Base-by-base conservation (phyloP, 768 basidiomycete genomes). In the Rhizopogon vulgaris region DNA sequence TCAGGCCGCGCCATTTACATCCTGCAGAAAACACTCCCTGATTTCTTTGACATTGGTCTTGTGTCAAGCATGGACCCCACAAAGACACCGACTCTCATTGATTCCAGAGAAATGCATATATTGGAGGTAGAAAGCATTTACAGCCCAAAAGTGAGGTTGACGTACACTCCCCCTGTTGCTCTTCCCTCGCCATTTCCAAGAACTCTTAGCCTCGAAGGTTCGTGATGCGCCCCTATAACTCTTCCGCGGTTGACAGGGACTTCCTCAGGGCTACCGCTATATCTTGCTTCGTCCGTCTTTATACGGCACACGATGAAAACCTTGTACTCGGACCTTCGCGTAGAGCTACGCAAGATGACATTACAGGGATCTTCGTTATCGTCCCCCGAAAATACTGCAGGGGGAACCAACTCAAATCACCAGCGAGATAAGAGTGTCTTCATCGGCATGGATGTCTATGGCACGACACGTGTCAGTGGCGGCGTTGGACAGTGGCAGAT, bases 261-360 rank as follows among this genome's bases (percentile, higher is more conserved):
- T 24, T 46, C 14, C 5, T 6, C 56, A 88, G 87, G 89, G n/a
- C 63, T 87, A 3, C 79, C 83, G 7, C 59, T 90, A 28, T 91
- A 90, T 66, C 73, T 83, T 54, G 78, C 85, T 1, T 87, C 86
- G 0, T 80, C 86, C 2, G 76, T 77, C 3, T 78, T 90, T 56
- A 69, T 90, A 17, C 77, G 84, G 17, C 87, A 85, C 55, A 85
- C 88, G 4, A 77, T 91, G 63, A 86, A 82, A 61, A 83, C 89
- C 11, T 65, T 90, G 14, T 90, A 88, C 62, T 76, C 83, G 10
- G 82, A 88, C 62, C 69, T 88, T 34, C 66, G 61, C 3, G 78
- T 91, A 36, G 72, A 73, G 37, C 65, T 87, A 38, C 73, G 71
- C 18, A 83, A 78, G 60, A 64, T 84, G 41, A 62, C 60, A 1